Base-by-base conservation (phyloP, 2,329 filamentous ascomycete genomes). In the Epichloe coenophiala region DNA sequence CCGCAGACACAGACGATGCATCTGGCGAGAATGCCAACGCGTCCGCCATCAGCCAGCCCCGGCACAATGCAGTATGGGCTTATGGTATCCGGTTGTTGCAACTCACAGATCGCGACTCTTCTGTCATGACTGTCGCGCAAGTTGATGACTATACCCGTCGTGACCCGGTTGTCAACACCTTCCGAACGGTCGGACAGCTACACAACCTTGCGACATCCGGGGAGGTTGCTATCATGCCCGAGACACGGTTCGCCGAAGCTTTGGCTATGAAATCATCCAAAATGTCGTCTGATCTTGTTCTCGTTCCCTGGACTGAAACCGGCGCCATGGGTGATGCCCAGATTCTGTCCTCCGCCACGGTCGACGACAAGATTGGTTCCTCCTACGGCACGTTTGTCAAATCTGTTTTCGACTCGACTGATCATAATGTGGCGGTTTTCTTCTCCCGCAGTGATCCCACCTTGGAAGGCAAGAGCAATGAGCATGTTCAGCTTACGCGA, bases 71-170 rank as follows among this genome's bases (percentile, higher is more conserved):
- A 7, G 55, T 91, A 1, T 77, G 86, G 60, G 84, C 89, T 0
- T 88, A 95, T 59, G 91, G 89, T 35, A 70, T 95, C n/a, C 84
- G 90, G 13, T 76, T 97, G 15, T 69, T 94, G 46, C 87, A 94
- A 61, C 77, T 97, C 12, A 94, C 88, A 0, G 90, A 96, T 59
- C 88, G 91, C 75, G 86, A 88, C 41, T 96, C 91, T 1, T 90
- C 89, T 17, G 91, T 96, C 59, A 97, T 97, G 91, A 84, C 88
- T 59, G 88, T 95, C 11, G 84, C 88, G 0, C 88, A 94, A 61
- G 75, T 84, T 3, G 84, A 89, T 39, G 87, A 93, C 46, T 77
- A 81, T 54, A 78, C 78, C 27, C 73, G 77, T 6, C 76, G 78
- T 59, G 91, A 97, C 60, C 88, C 91, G 0, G 83, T 97, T 4